phyloP scores from a whole-genome alignment of 805 yeast species.

The Teunomyces atbi region DNA sequence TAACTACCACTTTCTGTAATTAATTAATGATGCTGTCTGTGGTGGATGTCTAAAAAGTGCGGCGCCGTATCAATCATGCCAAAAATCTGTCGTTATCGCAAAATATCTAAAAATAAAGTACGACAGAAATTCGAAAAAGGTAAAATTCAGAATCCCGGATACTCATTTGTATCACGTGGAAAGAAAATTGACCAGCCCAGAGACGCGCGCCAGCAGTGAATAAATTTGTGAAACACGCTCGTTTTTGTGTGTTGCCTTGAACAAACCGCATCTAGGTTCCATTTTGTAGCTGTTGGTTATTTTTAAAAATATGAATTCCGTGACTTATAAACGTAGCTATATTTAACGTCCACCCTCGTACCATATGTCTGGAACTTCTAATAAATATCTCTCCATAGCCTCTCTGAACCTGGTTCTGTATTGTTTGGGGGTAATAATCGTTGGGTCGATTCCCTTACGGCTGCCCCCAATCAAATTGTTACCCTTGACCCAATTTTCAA shows the following conservation, averaged over 20 bases:
- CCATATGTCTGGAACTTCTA: constrained; percentile 88
- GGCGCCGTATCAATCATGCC: not conserved
- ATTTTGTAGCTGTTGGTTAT: too few species aligned
- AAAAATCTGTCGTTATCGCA: not conserved
- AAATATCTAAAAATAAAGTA: not conserved
- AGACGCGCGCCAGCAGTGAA: not conserved
- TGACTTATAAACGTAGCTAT: too few species aligned
- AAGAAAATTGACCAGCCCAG: not conserved
- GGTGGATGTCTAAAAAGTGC: not conserved
- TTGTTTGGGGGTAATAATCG: constrained; percentile 95
- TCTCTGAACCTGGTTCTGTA: constrained; percentile 92
- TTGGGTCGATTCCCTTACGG: constrained; percentile 90
- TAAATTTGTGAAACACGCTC: not conserved
- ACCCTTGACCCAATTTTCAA: constrained; percentile 98
- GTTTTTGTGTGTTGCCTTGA: too few species aligned
- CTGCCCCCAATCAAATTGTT: constrained; percentile 71
- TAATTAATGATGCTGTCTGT: not conserved
- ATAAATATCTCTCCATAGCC: constrained; percentile 93
- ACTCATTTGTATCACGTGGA: too few species aligned
- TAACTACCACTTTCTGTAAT: not conserved
- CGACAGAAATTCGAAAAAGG: not conserved
- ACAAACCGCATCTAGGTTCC: not conserved
- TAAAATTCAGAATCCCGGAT: too few species aligned
- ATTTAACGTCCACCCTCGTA: constrained; percentile 30
- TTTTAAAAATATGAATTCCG: too few species aligned